phyloP scores from a whole-genome alignment of 352 stramenopile species.

The Pythium aristosporum region DNA sequence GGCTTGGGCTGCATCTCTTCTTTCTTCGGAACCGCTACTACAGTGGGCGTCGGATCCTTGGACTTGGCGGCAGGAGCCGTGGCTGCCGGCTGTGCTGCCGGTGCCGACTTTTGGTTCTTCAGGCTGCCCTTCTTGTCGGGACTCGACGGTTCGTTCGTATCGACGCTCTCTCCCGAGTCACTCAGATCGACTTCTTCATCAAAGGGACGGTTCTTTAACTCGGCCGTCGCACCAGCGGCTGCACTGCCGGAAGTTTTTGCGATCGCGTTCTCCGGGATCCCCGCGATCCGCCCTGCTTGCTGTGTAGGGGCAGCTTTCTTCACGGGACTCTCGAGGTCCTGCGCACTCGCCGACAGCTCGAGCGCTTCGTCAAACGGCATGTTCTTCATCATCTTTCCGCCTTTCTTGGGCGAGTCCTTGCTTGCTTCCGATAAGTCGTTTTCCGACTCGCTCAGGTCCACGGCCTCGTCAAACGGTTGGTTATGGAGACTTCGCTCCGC shows the following conservation, averaged over 20 bases:
- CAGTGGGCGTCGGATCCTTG: slow-evolving; percentile 17
- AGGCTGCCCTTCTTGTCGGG: slow-evolving; percentile 44
- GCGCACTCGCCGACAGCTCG: slow-evolving; percentile 75
- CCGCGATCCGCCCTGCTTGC: slow-evolving; percentile 4
- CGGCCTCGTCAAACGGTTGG: slow-evolving; percentile 83
- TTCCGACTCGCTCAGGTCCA: slow-evolving; percentile 87
- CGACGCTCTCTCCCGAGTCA: slow-evolving; percentile 82
- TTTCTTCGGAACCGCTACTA: slow-evolving; percentile 18
- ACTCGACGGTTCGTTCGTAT: slow-evolving; percentile 75
- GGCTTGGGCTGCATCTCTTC: slow-evolving; percentile 31
- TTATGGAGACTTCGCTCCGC: slow-evolving; percentile 64
- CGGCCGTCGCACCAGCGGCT: slow-evolving; percentile 19
- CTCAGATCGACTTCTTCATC: slow-evolving; percentile 87
- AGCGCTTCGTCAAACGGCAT: slow-evolving; percentile 82
- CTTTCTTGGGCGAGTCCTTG: slow-evolving; percentile 66
- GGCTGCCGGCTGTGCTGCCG: slow-evolving; percentile 1
- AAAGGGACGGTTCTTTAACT: slow-evolving; percentile 85
- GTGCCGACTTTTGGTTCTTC: slow-evolving; percentile 30
- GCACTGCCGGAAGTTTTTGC: slow-evolving; percentile 15
- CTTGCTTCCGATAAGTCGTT: slow-evolving; percentile 35
- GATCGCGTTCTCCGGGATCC: slow-evolving; percentile 13
- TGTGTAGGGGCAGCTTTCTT: slow-evolving; percentile 28
- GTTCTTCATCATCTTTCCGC: slow-evolving; percentile 59
- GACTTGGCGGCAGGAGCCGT: slow-evolving; percentile 8
- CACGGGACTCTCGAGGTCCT: slow-evolving; percentile 68